Conservation (phyloP, 441 rosid genomes). For the Geranium incanum region DNA sequence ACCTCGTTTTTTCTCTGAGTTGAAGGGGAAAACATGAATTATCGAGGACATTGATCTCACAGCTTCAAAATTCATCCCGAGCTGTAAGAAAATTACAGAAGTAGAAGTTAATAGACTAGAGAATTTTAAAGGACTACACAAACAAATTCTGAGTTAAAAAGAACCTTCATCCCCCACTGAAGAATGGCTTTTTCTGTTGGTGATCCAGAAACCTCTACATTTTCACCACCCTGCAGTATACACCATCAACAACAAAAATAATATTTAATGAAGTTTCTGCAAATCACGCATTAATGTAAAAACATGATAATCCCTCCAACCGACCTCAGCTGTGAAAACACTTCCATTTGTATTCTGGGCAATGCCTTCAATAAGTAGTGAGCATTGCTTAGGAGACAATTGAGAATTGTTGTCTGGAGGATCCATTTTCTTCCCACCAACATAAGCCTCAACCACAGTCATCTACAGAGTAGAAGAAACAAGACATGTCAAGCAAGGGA, state of each 20-base stretch:
- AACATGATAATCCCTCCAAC: slow-evolving; percentile 12
- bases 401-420: slow-evolving; percentile 49
- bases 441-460: slow-evolving; percentile 77
- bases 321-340: slow-evolving; percentile 65
- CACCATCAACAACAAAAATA: slow-evolving; percentile 9
- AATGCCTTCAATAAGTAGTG: slow-evolving; percentile 63
- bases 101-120: slow-evolving; percentile 17
- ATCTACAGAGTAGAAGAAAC: slow-evolving; percentile 35
- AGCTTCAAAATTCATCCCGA: slow-evolving; percentile 84
- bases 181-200: slow-evolving; percentile 98
- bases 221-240: slow-evolving; percentile 47
- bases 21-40: slow-evolving; percentile 84
- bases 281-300: neutral
- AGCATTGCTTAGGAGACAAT: slow-evolving; percentile 45
- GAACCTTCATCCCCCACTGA: slow-evolving; percentile 83
- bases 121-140: slow-evolving; percentile 11
- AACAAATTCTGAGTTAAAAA: slow-evolving; percentile 4
- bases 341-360: slow-evolving; percentile 82
- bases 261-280: slow-evolving; percentile 9
- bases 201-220: slow-evolving; percentile 80
- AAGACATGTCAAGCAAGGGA: slow-evolving; percentile 30
- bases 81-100: slow-evolving; percentile 36
- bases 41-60: slow-evolving; percentile 60
- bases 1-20: slow-evolving; percentile 95
- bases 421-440: slow-evolving; percentile 53